These are phyloP conservation scores for Mercurialis annua DNA, from an alignment of 345 rosid genomes.

Conservation along the genomic window DNA sequence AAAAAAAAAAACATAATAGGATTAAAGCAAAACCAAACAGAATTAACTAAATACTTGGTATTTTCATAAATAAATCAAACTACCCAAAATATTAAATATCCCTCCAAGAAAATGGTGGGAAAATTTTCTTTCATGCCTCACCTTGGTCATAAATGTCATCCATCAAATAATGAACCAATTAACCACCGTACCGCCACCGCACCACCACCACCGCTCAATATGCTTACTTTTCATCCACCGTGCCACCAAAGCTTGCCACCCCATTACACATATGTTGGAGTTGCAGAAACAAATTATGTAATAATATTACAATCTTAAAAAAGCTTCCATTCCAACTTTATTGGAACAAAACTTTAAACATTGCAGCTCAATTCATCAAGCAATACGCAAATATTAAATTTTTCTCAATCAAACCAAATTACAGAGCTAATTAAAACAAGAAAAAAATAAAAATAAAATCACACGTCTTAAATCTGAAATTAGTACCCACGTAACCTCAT, in stretches of 20 bases:
- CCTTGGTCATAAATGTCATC: too few relatives aligned
- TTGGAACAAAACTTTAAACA: neutral
- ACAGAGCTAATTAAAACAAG: neutral
- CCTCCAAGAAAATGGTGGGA: slow-evolving; percentile 19
- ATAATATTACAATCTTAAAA: too few relatives aligned
- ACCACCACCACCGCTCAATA: neutral
- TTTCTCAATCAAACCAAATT: too few relatives aligned
- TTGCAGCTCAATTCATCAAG: neutral
- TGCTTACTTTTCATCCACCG: neutral
- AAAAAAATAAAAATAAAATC: neutral
- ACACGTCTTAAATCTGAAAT: neutral
- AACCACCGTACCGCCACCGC: neutral
- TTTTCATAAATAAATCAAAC: neutral
- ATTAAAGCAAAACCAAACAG: too few relatives aligned
- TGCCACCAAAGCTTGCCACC: neutral
- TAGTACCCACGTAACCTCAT: neutral
- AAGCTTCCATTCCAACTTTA: neutral
- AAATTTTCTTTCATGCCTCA: neutral
- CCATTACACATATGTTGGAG: neutral
- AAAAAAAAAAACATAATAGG: neutral
- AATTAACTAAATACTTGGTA: too few relatives aligned
- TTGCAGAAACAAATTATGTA: neutral
- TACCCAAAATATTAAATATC: slow-evolving; percentile 19
- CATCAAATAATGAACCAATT: neutral
- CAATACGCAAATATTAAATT: too few relatives aligned